These are phyloP conservation scores for Neopestalotiopsis rosae DNA, from an alignment of 2,329 filamentous ascomycete species.

Conservation along the genomic window DNA sequence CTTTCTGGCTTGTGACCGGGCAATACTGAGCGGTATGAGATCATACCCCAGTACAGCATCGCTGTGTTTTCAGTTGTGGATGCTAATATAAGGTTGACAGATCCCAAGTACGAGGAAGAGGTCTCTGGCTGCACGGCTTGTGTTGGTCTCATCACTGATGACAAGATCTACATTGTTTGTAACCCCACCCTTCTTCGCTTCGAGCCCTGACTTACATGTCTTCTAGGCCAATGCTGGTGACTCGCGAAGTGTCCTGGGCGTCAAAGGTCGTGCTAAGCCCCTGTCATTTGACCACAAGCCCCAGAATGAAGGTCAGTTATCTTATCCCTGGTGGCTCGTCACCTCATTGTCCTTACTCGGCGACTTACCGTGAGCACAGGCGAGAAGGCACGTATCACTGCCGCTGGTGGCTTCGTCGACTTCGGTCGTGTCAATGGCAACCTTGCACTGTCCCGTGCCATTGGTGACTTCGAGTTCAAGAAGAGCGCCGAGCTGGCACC, in stretches of 20 bases:
- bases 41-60: background rate
- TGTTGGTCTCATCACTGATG: conserved; percentile 83
- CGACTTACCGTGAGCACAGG: conserved; percentile 52
- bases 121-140: conserved; percentile 98
- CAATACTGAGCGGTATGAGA: conserved; percentile 86
- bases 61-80: background rate
- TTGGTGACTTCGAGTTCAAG: conserved; percentile 99
- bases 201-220: conserved; percentile 21
- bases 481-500: conserved; percentile 96
- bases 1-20: conserved; percentile 93
- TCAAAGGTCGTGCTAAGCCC: conserved; percentile 96
- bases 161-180: conserved; percentile 95
- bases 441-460: conserved; percentile 92
- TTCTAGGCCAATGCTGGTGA: conserved; percentile 92
- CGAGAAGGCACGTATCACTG: conserved; percentile 94
- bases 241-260: conserved; percentile 90
- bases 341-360: conserved; percentile 5
- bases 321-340: background rate
- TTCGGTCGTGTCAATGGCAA: conserved; percentile 99
- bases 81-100: conserved; percentile 50
- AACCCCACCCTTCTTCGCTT: conserved; percentile 18
- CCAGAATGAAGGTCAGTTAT: conserved; percentile 83
- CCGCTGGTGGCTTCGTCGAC: conserved; percentile 96
- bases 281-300: conserved; percentile 99
- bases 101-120: conserved; percentile 96